Evolutionary conservation across 305 asterid genomes (phyloP).

Genomic region (Striga hermonthica): DNA sequence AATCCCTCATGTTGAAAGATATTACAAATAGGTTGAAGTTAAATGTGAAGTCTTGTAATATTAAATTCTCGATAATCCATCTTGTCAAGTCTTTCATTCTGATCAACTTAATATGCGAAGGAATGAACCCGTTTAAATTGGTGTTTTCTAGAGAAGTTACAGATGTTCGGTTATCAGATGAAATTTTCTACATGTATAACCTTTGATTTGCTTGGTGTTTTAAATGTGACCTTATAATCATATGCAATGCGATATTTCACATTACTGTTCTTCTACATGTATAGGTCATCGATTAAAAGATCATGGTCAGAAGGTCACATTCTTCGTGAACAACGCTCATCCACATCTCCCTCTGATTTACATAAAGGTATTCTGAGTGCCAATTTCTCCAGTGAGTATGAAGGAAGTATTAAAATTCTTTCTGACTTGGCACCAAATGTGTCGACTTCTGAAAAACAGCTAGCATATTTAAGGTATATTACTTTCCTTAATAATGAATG

Average conservation of each 20-base stretch:
- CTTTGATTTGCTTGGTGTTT: too few relatives aligned
- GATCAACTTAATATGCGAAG: slow-evolving; percentile 61
- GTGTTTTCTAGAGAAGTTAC: too few relatives aligned
- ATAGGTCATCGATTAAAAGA: too few relatives aligned
- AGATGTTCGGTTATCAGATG: too few relatives aligned
- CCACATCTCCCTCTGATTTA: too few relatives aligned
- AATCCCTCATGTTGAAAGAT: too few relatives aligned
- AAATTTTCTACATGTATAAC: too few relatives aligned
- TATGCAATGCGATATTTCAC: slow-evolving; percentile 11
- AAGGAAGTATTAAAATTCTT: slow-evolving; percentile 45
- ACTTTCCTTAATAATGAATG: slow-evolving; percentile 24
- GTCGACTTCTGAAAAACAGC: slow-evolving; percentile 54
- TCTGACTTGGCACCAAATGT: slow-evolving; percentile 76
- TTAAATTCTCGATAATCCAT: too few relatives aligned
- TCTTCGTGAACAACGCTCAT: slow-evolving; percentile 29
- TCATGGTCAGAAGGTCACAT: slow-evolving; percentile 87
- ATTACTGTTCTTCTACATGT: slow-evolving; percentile 32
- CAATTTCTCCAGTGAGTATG: slow-evolving; percentile 39
- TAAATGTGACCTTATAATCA: too few relatives aligned
- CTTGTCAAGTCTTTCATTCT: slow-evolving; percentile 41
- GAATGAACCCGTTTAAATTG: slow-evolving; percentile 34
- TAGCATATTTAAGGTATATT: slow-evolving; percentile 67
- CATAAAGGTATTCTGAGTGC: slow-evolving; percentile 42
- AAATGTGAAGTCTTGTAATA: too few relatives aligned
- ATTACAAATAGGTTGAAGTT: too few relatives aligned